Base-by-base conservation (phyloP, 31 red algal species). In the Odonthalia washingtoniensis region DNA sequence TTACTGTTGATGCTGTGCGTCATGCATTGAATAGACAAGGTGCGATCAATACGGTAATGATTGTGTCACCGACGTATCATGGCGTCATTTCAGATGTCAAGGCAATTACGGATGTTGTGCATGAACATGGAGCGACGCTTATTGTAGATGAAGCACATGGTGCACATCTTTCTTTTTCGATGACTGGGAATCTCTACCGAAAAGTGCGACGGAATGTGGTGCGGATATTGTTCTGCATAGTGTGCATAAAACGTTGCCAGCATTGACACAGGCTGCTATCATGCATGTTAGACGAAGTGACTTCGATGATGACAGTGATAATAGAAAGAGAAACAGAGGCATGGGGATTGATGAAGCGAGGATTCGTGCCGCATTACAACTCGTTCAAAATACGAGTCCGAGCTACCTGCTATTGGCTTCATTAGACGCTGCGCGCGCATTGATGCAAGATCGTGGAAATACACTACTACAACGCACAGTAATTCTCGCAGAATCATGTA, bases 131-230 rank as follows among this genome's bases (percentile, higher is more conserved):
- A 18, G 86, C 64, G 14, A 60, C 18, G 21, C 82, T 95, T 17
- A 79, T 96, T 31, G 96, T 98, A 40, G 96, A 98, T 73, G 96
- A 98, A 82, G 96, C 96, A 66, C 96, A 96, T 81, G 94, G 96
- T n/a, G 78, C 96, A 3, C 96, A 98, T 80, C 80, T 95, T 39
- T 66, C 65, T 14, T 94, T 96, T 72, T 81, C 90, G n/a, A n/a
- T n/a, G n/a, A n/a, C 42, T 9, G 40, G 21, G 38, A 26, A n/a
- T n/a, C n/a, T 34, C 81, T 98, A 72, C 94, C 96, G 32, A 28
- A 27, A 31, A 78, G 78, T 46, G 94, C 90, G 36, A 67, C 88
- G 4, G 24, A 65, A 21, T 30, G 14, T 3, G 70, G 76, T 27
- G 96, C 96, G 16, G 96, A 98, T 77, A 85, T 95, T 40, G 93